Evolutionary conservation across 1,284 basidiomycete genomes (phyloP).

Genomic region (Coniferiporia weirii): DNA sequence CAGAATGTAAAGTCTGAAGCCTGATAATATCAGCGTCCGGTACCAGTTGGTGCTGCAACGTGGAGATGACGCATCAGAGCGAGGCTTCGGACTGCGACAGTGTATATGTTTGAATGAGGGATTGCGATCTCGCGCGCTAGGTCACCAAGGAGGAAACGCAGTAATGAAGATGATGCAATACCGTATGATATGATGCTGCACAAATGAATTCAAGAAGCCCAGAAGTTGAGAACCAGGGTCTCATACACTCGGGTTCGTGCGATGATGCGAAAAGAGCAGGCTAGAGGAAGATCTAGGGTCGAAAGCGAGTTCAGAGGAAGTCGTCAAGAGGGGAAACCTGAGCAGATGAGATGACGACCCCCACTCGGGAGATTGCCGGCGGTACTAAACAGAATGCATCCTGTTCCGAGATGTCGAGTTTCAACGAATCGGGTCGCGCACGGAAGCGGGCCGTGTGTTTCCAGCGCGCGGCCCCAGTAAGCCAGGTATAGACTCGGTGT

Average conservation of each 20-base stretch:
- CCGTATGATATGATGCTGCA: background rate
- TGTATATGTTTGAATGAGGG: background rate
- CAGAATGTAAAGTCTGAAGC: background rate
- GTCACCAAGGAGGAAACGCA: too few species aligned
- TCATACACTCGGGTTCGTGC: background rate
- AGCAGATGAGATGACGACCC: background rate
- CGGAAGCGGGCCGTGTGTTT: too few species aligned
- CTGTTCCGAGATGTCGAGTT: too few species aligned
- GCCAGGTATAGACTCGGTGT: too few species aligned
- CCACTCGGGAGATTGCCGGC: too few species aligned
- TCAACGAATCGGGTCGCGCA: too few species aligned
- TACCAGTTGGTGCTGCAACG: background rate
- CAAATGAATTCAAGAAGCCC: background rate
- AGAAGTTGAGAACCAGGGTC: background rate
- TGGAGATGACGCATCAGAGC: background rate
- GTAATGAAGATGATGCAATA: background rate
- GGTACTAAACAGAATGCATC: too few species aligned
- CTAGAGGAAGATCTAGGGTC: background rate
- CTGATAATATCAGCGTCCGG: background rate
- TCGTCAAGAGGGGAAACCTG: background rate
- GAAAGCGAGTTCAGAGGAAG: background rate
- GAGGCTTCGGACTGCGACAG: background rate
- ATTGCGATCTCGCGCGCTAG: background rate
- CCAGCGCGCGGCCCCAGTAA: too few species aligned
- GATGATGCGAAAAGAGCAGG: background rate